Evolutionary conservation across 164 flowering plant species (phyloP).

Genomic region (Protea cynaroides): DNA sequence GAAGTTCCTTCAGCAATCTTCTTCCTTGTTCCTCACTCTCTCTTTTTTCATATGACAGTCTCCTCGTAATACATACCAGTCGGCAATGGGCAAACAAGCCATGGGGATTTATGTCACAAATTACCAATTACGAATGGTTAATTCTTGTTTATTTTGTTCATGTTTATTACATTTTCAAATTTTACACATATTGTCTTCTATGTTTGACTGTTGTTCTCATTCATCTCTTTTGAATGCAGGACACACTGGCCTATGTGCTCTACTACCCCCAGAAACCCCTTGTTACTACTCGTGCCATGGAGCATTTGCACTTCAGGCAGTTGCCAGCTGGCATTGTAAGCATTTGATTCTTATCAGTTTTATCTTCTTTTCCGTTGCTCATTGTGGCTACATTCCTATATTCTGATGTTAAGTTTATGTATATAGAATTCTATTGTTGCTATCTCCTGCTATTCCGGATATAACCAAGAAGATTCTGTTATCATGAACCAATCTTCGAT

Average conservation of each 20-base stretch:
- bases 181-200: too few species aligned
- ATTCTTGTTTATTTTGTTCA: neutral
- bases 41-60: constrained; percentile 43
- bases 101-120: constrained; percentile 99
- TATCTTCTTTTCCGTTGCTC: neutral
- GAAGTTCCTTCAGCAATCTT: neutral
- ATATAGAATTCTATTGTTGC: constrained; percentile 89
- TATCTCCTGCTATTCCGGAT: constrained; percentile 94
- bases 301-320: constrained; percentile 94
- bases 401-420: constrained; percentile 7
- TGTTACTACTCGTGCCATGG: constrained; percentile 98
- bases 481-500: constrained; percentile 99
- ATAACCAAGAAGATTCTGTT: constrained; percentile 97
- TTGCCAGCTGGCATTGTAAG: constrained; percentile 98
- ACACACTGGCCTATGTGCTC: constrained; percentile 94
- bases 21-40: neutral
- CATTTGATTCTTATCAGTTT: neutral
- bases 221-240: constrained; percentile 38
- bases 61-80: constrained; percentile 98
- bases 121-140: constrained; percentile 87
- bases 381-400: neutral
- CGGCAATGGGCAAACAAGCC: constrained; percentile 99
- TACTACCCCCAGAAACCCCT: constrained; percentile 98
- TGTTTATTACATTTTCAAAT: neutral
- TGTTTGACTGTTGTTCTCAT: neutral